phyloP scores from a whole-genome alignment of 768 basidiomycete species.

The Boletus speciosus region DNA sequence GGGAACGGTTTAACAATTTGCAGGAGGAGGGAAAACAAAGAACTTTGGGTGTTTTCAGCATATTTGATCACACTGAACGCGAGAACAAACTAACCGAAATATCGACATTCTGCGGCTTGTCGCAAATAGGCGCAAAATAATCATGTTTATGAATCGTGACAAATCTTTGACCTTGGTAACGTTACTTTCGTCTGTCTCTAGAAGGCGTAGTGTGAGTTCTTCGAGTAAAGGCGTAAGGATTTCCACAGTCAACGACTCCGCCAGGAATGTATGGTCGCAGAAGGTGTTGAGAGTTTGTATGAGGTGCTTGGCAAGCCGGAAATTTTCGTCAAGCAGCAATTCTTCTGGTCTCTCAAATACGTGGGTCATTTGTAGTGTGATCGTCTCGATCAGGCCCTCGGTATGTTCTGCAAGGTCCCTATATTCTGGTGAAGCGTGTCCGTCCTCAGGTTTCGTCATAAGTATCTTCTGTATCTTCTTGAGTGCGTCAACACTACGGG shows the following conservation, averaged over 20 bases:
- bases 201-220: slow-evolving; percentile 84
- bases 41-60: slow-evolving; percentile 15
- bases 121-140: slow-evolving; percentile 89
- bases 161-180: slow-evolving; percentile 87
- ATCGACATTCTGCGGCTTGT: slow-evolving; percentile 87
- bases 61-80: not conserved
- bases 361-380: slow-evolving; percentile 88
- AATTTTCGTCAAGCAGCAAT: slow-evolving; percentile 71
- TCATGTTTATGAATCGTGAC: slow-evolving; percentile 98
- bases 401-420: slow-evolving; percentile 76
- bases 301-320: slow-evolving; percentile 93
- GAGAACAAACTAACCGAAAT: slow-evolving; percentile 61
- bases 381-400: slow-evolving; percentile 83
- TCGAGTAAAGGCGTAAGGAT: slow-evolving; percentile 85
- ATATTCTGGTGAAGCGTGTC: slow-evolving; percentile 65
- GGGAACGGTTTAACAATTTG: slow-evolving; percentile 85
- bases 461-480: slow-evolving; percentile 91
- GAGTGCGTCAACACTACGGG: slow-evolving; percentile 85
- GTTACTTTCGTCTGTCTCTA: slow-evolving; percentile 88
- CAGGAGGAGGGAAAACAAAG: slow-evolving; percentile 77
- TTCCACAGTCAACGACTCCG: slow-evolving; percentile 81
- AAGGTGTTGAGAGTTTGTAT: slow-evolving; percentile 95
- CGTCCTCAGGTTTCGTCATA: slow-evolving; percentile 68
- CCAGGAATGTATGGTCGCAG: slow-evolving; percentile 85
- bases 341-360: slow-evolving; percentile 83